Conservation (phyloP, 768 basidiomycete genomes). For the Russula dissimulans region DNA sequence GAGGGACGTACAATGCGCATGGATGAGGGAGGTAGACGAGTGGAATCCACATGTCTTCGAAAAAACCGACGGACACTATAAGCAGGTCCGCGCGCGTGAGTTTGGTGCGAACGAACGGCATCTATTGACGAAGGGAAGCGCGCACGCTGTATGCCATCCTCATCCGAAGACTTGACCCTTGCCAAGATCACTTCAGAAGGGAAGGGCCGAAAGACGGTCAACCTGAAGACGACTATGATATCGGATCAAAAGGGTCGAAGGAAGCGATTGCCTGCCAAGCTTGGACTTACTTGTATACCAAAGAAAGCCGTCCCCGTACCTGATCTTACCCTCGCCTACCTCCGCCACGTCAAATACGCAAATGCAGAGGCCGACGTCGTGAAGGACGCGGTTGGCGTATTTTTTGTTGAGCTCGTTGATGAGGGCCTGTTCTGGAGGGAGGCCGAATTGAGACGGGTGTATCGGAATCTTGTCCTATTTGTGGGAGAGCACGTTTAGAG, state of each 20-base stretch:
- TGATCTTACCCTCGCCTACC: constrained; percentile 84
- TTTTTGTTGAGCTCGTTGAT: constrained; percentile 87
- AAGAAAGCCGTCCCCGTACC: constrained; percentile 89
- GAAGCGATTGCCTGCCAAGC: neutral
- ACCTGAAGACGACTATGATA: constrained; percentile 66
- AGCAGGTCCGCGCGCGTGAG: neutral
- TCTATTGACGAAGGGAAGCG: constrained; percentile 21
- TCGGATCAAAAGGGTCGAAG: neutral
- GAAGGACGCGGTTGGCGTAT: constrained; percentile 86
- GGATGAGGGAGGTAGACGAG: constrained; percentile 72
- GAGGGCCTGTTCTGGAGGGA: constrained; percentile 69
- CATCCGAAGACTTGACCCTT: constrained; percentile 79
- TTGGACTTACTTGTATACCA: constrained; percentile 81
- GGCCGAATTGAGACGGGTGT: constrained; percentile 78
- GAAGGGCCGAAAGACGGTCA: constrained; percentile 90
- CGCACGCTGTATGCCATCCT: constrained; percentile 72
- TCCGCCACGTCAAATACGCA: constrained; percentile 82
- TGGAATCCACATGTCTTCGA: constrained; percentile 89
- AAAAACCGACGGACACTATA: constrained; percentile 81
- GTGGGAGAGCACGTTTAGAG: too few relatives aligned
- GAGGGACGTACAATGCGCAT: constrained; percentile 54
- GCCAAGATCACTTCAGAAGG: constrained; percentile 83
- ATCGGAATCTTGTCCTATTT: constrained; percentile 81
- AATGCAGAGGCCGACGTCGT: constrained; percentile 86
- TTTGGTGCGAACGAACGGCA: neutral